phyloP scores from a whole-genome alignment of 768 basidiomycete genomes.

The Leccinum incarnatum region DNA sequence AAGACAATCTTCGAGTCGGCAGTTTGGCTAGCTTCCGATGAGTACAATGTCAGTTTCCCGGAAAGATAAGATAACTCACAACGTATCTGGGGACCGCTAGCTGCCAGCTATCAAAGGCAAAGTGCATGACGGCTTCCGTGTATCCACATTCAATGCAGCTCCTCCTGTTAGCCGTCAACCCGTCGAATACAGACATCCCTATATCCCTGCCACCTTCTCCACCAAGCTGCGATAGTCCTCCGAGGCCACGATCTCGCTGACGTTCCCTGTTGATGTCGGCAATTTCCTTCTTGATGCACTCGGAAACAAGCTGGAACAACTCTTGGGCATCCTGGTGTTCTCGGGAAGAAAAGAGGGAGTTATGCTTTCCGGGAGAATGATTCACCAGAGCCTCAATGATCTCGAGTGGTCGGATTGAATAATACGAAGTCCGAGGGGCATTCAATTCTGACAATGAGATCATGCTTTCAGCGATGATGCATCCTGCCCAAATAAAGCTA shows the following conservation, averaged over 20 bases:
- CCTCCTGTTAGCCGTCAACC: slow-evolving; percentile 84
- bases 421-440: slow-evolving; percentile 52
- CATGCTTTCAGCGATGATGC: slow-evolving; percentile 3
- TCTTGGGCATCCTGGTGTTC: slow-evolving; percentile 99
- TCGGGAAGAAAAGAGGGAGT: slow-evolving; percentile 76
- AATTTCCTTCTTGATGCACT: slow-evolving; percentile 86
- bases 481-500: neutral
- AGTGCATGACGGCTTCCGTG: slow-evolving; percentile 92
- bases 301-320: slow-evolving; percentile 91
- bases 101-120: slow-evolving; percentile 83
- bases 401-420: slow-evolving; percentile 65
- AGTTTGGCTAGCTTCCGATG: slow-evolving; percentile 46
- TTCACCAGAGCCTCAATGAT: slow-evolving; percentile 69
- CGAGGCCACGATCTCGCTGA: slow-evolving; percentile 67
- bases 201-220: slow-evolving; percentile 35
- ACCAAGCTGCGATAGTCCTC: slow-evolving; percentile 42
- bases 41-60: slow-evolving; percentile 5
- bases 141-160: slow-evolving; percentile 90
- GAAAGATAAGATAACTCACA: slow-evolving; percentile 43
- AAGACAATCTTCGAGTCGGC: slow-evolving; percentile 78
- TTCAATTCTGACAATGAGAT: slow-evolving; percentile 51
- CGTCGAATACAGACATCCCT: slow-evolving; percentile 79
- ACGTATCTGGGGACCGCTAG: slow-evolving; percentile 64
- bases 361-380: slow-evolving; percentile 49
- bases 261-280: slow-evolving; percentile 69